Evolutionary conservation across 108 stramenopile genomes (phyloP).

Genomic region (Fistulifera pelliculosa): DNA sequence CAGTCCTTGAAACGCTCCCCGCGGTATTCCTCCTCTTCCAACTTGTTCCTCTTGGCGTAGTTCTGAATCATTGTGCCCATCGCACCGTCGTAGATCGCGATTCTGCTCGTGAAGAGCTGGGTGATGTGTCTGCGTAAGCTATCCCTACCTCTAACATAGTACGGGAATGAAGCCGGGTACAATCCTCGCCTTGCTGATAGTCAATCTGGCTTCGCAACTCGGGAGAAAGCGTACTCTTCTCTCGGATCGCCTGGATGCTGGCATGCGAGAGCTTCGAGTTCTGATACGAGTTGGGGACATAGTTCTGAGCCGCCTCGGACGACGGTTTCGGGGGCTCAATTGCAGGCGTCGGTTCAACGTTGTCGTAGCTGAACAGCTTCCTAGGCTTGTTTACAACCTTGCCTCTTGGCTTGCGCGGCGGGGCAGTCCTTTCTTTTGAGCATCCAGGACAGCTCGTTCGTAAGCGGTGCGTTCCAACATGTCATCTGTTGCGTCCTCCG

Average conservation of each 20-base stretch:
- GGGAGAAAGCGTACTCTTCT: constrained; percentile 47
- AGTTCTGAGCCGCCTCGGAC: constrained; percentile 77
- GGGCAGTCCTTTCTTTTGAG: constrained; percentile 75
- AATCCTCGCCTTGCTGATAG: constrained; percentile 36
- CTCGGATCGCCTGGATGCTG: constrained; percentile 66
- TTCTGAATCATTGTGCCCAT: constrained; percentile 99
- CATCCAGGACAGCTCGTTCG: constrained; percentile 80
- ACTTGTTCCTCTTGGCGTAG: constrained; percentile 71
- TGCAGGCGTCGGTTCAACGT: constrained; percentile 55
- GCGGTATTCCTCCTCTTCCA: constrained; percentile 89
- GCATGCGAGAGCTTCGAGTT: constrained; percentile 69
- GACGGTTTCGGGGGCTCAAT: constrained; percentile 83
- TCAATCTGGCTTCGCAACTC: constrained; percentile 37
- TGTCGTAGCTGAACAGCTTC: constrained; percentile 53
- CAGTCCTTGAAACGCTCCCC: constrained; percentile 88
- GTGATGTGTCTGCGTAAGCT: constrained; percentile 75
- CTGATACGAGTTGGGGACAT: constrained; percentile 74
- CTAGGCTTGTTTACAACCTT: constrained; percentile 33
- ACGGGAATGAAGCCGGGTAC: constrained; percentile 62
- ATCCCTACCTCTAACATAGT: constrained; percentile 84
- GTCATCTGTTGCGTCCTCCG: constrained; percentile 84
- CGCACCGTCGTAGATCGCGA: constrained; percentile 92
- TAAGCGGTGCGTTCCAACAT: constrained; percentile 85
- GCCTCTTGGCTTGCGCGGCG: constrained; percentile 49
- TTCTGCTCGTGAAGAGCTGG: constrained; percentile 54